A percentile compares a stretch with the other conserved stretches of the same genome.
These are phyloP conservation scores for Ophiostoma tasmaniense DNA, from an alignment of 2,329 filamentous ascomycete genomes.

Conservation along the genomic window DNA sequence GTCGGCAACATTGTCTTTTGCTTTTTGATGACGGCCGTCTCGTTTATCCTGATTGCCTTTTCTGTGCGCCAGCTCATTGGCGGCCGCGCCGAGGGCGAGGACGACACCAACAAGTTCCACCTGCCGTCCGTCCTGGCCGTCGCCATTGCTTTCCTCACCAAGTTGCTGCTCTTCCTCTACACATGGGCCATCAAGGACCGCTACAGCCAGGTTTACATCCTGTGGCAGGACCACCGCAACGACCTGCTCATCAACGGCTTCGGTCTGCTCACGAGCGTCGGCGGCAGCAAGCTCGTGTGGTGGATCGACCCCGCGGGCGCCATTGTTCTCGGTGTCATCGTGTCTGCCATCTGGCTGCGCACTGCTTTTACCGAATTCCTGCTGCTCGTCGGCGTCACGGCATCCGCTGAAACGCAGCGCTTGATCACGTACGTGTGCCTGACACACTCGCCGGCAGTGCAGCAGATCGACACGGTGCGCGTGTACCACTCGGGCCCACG, in stretches of 20 bases:
- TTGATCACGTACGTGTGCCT: constrained; percentile 94
- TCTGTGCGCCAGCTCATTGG: constrained; percentile 61
- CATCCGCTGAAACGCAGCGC: constrained; percentile 77
- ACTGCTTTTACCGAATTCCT: constrained; percentile 87
- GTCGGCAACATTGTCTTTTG: constrained; percentile 95
- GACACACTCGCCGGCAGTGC: constrained; percentile 76
- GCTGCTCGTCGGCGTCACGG: constrained; percentile 80
- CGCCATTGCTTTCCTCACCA: constrained; percentile 72
- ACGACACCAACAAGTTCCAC: constrained; percentile 58
- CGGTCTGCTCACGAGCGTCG: constrained; percentile 83
- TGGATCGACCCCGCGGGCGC: constrained; percentile 94
- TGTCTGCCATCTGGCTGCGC: constrained; percentile 70
- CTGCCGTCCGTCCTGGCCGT: constrained; percentile 81
- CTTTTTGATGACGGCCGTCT: constrained; percentile 90
- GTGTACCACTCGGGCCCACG: constrained; percentile 85
- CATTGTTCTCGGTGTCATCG: constrained; percentile 69
- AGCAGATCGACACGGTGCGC: constrained; percentile 87
- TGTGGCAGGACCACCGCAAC: constrained; percentile 96
- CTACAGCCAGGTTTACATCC: constrained; percentile 82
- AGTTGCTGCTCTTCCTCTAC: constrained; percentile 77
- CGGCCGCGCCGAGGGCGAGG: constrained; percentile 31
- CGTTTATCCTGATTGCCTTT: constrained; percentile 85
- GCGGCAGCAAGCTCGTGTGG: constrained; percentile 80
- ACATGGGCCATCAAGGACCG: constrained; percentile 86
- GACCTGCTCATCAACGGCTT: constrained; percentile 96